These are phyloP conservation scores for Cyclostephanos tholiformis DNA, from an alignment of 108 stramenopile genomes.

Conservation along the genomic window DNA sequence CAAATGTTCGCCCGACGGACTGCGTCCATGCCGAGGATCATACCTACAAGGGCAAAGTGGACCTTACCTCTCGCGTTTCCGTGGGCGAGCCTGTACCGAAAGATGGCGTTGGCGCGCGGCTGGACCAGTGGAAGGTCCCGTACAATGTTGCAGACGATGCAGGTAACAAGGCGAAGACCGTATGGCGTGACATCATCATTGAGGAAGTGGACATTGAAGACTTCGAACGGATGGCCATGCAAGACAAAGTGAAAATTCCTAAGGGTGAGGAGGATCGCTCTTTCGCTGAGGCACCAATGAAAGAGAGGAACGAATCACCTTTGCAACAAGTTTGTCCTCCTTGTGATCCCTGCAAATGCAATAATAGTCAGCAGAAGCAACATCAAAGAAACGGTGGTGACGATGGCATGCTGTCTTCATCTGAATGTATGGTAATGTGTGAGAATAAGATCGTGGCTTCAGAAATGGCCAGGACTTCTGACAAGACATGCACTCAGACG, in stretches of 20 bases:
- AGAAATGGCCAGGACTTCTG: not conserved
- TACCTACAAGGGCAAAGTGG: slow-evolving; percentile 73
- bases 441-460: slow-evolving; percentile 21
- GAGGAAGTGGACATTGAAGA: slow-evolving; percentile 79
- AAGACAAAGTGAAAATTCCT: slow-evolving; percentile 41
- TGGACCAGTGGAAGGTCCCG: slow-evolving; percentile 78
- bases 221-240: slow-evolving; percentile 58
- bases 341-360: slow-evolving; percentile 33
- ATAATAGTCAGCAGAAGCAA: not conserved
- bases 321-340: slow-evolving; percentile 15
- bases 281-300: slow-evolving; percentile 52
- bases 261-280: slow-evolving; percentile 48
- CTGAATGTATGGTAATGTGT: slow-evolving; percentile 31
- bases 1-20: slow-evolving; percentile 60
- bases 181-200: slow-evolving; percentile 77
- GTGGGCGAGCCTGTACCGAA: slow-evolving; percentile 79
- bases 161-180: slow-evolving; percentile 79
- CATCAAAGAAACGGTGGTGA: slow-evolving; percentile 7
- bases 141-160: slow-evolving; percentile 88
- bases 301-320: slow-evolving; percentile 45
- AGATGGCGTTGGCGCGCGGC: slow-evolving; percentile 25
- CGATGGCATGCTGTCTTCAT: slow-evolving; percentile 11
- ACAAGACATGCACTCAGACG: slow-evolving; percentile 12
- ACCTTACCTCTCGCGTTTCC: slow-evolving; percentile 64
- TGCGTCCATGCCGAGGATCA: slow-evolving; percentile 78